Conservation (phyloP, 768 basidiomycete genomes). For the Amanita molliuscula region DNA sequence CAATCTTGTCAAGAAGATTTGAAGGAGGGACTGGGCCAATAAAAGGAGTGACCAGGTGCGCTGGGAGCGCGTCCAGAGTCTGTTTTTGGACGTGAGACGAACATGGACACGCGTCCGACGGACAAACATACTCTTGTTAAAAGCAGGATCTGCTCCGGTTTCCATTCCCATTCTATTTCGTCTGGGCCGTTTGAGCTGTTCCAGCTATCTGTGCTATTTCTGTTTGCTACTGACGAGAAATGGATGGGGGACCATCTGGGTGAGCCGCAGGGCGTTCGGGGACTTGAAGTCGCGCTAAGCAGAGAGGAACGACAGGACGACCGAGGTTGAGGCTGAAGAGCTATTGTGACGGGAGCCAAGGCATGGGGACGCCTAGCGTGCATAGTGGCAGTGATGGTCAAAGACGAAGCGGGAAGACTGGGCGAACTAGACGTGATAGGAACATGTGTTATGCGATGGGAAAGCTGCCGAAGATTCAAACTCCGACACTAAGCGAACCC, state of each 20-base stretch:
- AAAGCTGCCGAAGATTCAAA: not conserved
- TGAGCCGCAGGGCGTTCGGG: constrained; percentile 54
- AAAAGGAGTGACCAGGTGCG: constrained; percentile 82
- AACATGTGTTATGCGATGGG: constrained; percentile 2
- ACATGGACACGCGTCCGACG: constrained; percentile 8
- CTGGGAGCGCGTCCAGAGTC: constrained; percentile 78
- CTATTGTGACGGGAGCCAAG: constrained; percentile 48
- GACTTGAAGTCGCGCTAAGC: constrained; percentile 36
- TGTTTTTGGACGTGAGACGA: constrained; percentile 15
- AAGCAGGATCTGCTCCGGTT: constrained; percentile 57
- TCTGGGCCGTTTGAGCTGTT: constrained; percentile 68
- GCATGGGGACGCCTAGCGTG: constrained; percentile 40
- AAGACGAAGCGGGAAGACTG: constrained; percentile 10
- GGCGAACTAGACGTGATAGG: not conserved
- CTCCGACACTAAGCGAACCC: constrained; percentile 6
- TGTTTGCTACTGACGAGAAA: constrained; percentile 35
- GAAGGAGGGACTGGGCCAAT: constrained; percentile 76
- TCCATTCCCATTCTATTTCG: constrained; percentile 65
- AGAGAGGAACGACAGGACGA: constrained; percentile 39
- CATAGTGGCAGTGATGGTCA: constrained; percentile 20
- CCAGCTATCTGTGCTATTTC: constrained; percentile 80
- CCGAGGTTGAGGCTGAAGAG: constrained; percentile 50
- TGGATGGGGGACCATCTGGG: constrained; percentile 44
- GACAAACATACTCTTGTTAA: constrained; percentile 44
- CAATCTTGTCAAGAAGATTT: constrained; percentile 81